Conservation (phyloP, 768 basidiomycete species). For the Naganishia vishniacii region DNA sequence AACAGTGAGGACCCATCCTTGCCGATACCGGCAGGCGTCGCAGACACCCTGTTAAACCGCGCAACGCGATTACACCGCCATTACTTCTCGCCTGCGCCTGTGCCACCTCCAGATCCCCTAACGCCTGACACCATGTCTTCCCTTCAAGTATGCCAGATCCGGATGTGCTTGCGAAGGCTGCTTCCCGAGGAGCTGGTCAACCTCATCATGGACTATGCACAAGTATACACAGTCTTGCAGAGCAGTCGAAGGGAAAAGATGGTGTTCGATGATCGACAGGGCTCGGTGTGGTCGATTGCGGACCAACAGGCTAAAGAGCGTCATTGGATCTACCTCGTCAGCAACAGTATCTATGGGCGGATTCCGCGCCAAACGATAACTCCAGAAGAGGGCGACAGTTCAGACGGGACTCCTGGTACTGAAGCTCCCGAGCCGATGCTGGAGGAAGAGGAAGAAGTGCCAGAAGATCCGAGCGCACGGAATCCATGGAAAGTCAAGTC, state of each 20-base stretch:
- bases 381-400: not conserved
- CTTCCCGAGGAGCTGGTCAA: slow-evolving; percentile 19
- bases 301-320: not conserved
- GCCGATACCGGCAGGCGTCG: not conserved
- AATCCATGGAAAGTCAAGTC: slow-evolving; percentile 20
- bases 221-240: not conserved
- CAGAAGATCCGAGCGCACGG: not conserved
- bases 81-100: not conserved
- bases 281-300: slow-evolving; percentile 1
- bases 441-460: slow-evolving; percentile 5
- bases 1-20: no score
- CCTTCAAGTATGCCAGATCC: slow-evolving; percentile 11
- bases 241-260: not conserved
- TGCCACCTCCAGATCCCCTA: not conserved
- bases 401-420: not conserved
- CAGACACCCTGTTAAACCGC: not conserved
- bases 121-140: not conserved
- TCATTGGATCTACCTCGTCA: slow-evolving; percentile 9
- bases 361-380: not conserved
- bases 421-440: not conserved
- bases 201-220: slow-evolving; percentile 15
- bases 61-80: slow-evolving; percentile 8
- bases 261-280: slow-evolving; percentile 1
- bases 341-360: not conserved
- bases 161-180: slow-evolving; percentile 1